Evolutionary conservation across 1,284 basidiomycete genomes (phyloP).

Genomic region (Anthracocystis panici-leucophaei): DNA sequence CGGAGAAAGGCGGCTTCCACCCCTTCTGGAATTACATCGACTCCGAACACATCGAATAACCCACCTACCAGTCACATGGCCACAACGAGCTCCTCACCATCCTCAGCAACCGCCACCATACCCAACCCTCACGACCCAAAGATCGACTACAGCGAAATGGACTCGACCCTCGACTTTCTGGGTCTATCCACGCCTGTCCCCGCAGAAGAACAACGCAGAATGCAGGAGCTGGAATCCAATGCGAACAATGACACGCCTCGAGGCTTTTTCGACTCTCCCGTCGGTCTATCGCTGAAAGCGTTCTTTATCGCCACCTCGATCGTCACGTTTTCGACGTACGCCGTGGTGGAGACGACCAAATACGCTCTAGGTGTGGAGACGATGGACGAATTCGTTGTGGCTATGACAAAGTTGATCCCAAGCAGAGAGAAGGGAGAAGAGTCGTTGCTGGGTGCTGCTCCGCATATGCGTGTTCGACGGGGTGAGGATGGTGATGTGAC

Average conservation of each 20-base stretch:
- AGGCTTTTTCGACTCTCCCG: constrained; percentile 40
- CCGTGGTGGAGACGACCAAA: constrained; percentile 30
- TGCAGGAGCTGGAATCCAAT: constrained; percentile 21
- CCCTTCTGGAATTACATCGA: not conserved
- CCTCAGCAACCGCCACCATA: constrained; percentile 5
- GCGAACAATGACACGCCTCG: constrained; percentile 9
- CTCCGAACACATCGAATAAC: not conserved
- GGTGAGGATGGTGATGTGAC: not conserved
- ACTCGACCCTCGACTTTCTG: constrained; percentile 47
- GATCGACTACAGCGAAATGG: constrained; percentile 52
- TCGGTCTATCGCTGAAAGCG: constrained; percentile 46
- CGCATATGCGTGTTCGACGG: constrained; percentile 34
- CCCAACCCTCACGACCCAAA: constrained; percentile 17
- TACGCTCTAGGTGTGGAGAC: constrained; percentile 32
- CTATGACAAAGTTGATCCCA: constrained; percentile 43
- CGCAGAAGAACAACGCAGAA: constrained; percentile 28
- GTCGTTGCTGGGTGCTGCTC: constrained; percentile 24
- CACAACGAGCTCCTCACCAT: not conserved
- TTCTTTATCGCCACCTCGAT: constrained; percentile 50
- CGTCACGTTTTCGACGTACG: constrained; percentile 27
- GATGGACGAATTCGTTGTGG: constrained; percentile 52
- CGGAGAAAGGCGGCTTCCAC: constrained; percentile 6
- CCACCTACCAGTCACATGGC: not conserved
- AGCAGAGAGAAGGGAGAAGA: constrained; percentile 19
- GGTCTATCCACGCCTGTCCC: constrained; percentile 40